phyloP scores from a whole-genome alignment of 139 green algal genomes.

The Picochlorum sp. region DNA sequence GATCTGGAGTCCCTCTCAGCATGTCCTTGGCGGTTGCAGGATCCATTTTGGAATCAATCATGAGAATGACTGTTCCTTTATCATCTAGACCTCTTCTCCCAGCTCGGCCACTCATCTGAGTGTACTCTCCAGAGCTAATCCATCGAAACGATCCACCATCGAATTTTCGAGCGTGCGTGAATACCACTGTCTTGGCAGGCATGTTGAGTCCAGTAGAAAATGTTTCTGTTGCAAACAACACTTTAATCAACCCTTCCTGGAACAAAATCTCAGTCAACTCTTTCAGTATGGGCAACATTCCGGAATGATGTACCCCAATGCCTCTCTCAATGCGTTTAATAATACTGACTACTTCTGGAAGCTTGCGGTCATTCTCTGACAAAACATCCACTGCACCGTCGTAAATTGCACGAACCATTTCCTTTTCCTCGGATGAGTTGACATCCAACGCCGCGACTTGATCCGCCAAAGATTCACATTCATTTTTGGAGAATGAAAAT shows the following conservation, averaged over 20 bases:
- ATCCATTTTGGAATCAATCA: constrained; percentile 79
- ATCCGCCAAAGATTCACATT: constrained; percentile 53
- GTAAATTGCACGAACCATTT: constrained; percentile 56
- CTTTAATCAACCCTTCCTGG: constrained; percentile 65
- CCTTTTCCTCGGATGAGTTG: constrained; percentile 38
- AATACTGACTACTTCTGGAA: constrained; percentile 43
- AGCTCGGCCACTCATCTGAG: constrained; percentile 78
- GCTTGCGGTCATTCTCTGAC: constrained; percentile 48
- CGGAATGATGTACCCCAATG: constrained; percentile 67
- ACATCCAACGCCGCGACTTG: constrained; percentile 31
- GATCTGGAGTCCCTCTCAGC: constrained; percentile 65
- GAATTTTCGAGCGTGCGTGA: constrained; percentile 67
- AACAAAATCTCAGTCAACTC: constrained; percentile 80
- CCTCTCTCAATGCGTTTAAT: constrained; percentile 54
- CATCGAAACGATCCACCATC: constrained; percentile 61
- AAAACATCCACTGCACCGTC: constrained; percentile 53
- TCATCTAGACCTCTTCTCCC: constrained; percentile 67
- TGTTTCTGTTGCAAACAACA: constrained; percentile 78
- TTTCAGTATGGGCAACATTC: constrained; percentile 71
- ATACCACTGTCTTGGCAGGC: constrained; percentile 73
- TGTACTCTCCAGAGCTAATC: constrained; percentile 68
- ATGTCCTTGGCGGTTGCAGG: constrained; percentile 61
- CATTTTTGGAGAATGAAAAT: constrained; percentile 70
- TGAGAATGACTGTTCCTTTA: constrained; percentile 72
- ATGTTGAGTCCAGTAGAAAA: constrained; percentile 83